phyloP scores from a whole-genome alignment of 1,284 basidiomycete species.

The Ustilago sp. region DNA sequence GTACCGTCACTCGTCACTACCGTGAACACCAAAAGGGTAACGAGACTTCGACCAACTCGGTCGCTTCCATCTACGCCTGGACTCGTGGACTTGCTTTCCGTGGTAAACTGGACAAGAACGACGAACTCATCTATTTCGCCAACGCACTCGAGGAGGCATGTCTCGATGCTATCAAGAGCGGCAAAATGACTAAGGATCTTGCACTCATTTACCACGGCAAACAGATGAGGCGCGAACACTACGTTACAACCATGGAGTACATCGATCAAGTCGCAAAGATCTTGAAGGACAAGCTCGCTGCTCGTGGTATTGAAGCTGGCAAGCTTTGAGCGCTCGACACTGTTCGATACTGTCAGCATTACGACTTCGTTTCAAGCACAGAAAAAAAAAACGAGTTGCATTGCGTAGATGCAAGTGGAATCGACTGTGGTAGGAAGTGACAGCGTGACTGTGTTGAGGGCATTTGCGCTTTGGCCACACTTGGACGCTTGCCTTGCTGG shows the following conservation, averaged over 20 bases:
- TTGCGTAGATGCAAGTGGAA: too few relatives aligned
- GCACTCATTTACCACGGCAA: constrained; percentile 95
- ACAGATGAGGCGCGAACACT: constrained; percentile 70
- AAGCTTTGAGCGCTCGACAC: constrained; percentile 46
- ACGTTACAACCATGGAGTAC: constrained; percentile 67
- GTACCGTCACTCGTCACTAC: constrained; percentile 83
- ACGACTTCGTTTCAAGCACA: too few relatives aligned
- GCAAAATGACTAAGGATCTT: constrained; percentile 90
- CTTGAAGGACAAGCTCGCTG: constrained; percentile 54
- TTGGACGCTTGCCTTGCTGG: too few relatives aligned
- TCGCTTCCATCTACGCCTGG: constrained; percentile 99
- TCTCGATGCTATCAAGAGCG: constrained; percentile 92
- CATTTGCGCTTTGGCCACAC: too few relatives aligned
- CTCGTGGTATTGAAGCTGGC: constrained; percentile 57
- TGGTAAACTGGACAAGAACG: constrained; percentile 90
- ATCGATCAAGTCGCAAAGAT: constrained; percentile 63
- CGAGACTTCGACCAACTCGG: constrained; percentile 93
- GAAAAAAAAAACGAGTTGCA: too few relatives aligned
- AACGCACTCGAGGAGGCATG: constrained; percentile 85
- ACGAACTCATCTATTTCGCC: constrained; percentile 81
- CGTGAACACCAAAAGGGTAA: constrained; percentile 92
- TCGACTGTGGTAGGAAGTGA: too few relatives aligned
- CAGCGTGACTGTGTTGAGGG: too few relatives aligned
- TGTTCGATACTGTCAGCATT: neutral
- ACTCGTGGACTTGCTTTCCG: constrained; percentile 89